Conservation (phyloP, 495 filamentous ascomycete genomes). For the Aspergillus kassunensis region DNA sequence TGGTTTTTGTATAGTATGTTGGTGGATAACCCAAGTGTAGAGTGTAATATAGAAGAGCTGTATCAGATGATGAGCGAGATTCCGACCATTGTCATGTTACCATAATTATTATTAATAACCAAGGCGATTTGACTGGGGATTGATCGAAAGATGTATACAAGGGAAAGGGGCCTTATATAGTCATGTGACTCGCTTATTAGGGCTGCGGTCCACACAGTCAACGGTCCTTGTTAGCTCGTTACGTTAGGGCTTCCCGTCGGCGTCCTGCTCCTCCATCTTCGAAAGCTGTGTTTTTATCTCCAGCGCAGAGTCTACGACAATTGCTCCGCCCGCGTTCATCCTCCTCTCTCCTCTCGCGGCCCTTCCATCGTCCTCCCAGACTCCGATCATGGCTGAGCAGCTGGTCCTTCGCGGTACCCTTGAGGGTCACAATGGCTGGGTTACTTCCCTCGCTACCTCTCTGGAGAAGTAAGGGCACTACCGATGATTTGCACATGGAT, state of each 20-base stretch:
- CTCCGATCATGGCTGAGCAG: conserved; percentile 81
- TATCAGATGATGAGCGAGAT: too few species aligned
- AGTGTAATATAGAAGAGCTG: neutral
- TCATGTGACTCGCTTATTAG: conserved; percentile 41
- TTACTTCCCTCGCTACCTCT: conserved; percentile 82
- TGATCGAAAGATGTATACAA: too few species aligned
- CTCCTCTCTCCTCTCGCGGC: conserved; percentile 37
- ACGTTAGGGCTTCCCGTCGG: conserved; percentile 36
- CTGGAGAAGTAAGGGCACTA: conserved; percentile 82
- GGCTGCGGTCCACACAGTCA: conserved; percentile 36
- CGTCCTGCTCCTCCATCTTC: conserved; percentile 34
- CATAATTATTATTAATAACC: too few species aligned
- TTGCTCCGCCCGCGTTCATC: conserved; percentile 41
- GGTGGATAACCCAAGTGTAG: neutral
- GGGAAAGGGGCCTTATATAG: too few species aligned
- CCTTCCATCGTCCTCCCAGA: conserved; percentile 39
- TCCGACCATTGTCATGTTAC: too few species aligned
- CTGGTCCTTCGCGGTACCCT: conserved; percentile 96
- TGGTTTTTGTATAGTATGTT: conserved; percentile 2
- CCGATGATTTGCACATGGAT: conserved; percentile 14
- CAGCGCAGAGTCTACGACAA: conserved; percentile 45
- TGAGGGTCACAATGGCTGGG: conserved; percentile 87
- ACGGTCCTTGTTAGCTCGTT: conserved; percentile 32
- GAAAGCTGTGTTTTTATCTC: conserved; percentile 43
- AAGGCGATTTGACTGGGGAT: too few species aligned